A percentile compares a stretch with the other conserved stretches of the same genome.
Conservation (phyloP, 345 rosid species). For the Heritiera littoralis region DNA sequence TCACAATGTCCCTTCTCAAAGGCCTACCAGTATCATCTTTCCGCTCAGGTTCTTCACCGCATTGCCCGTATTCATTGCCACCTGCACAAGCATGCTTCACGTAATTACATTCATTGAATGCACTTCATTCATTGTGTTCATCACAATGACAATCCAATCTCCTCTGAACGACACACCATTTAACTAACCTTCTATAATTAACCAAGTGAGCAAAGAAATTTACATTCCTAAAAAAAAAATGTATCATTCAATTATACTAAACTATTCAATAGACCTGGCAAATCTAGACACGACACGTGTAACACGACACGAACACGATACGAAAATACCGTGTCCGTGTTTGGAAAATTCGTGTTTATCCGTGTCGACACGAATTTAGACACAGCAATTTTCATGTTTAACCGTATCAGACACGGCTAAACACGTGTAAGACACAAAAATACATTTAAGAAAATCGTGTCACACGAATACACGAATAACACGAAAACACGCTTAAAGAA, state of each 20-base stretch:
- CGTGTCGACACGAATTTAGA: no score
- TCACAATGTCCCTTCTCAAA: conserved; percentile 82
- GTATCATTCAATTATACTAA: not conserved
- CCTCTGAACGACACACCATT: not conserved
- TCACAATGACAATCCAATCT: not conserved
- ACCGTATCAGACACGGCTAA: no score
- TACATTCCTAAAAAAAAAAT: not conserved
- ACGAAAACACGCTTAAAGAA: no score
- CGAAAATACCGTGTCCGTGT: no score
- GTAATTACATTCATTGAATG: conserved; percentile 10
- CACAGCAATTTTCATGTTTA: no score
- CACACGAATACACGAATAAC: no score
- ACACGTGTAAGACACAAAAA: no score
- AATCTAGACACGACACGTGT: no score
- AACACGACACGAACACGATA: no score
- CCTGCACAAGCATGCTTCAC: conserved; percentile 45
- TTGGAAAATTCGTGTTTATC: no score
- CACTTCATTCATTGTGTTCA: not conserved
- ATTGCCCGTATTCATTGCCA: conserved; percentile 98
- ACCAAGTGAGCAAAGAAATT: not conserved
- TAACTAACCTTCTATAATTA: not conserved
- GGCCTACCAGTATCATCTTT: conserved; percentile 84
- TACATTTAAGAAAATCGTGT: no score
- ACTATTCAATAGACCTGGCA: not conserved
- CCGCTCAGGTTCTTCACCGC: conserved; percentile 93